A percentile compares a stretch with the other conserved stretches of the same genome.
These are phyloP conservation scores for Rhizophlyctis rosea DNA, from an alignment of 192 early-diverging fungal genomes.

Conservation along the genomic window DNA sequence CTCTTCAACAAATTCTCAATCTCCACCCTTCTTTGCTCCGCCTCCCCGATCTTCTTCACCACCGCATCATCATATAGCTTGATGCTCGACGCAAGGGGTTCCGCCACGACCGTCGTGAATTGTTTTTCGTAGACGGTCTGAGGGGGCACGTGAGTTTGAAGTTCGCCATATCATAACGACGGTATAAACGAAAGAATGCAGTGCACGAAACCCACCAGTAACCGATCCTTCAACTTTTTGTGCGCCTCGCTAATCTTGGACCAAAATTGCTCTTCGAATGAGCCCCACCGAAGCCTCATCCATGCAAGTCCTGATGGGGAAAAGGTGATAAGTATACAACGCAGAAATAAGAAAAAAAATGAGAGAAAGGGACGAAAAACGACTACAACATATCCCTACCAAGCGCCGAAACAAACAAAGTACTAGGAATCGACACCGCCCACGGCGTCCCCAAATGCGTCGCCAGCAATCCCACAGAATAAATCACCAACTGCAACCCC, in stretches of 20 bases:
- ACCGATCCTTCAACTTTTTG: constrained; percentile 31
- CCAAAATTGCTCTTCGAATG: constrained; percentile 27
- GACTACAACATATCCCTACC: constrained; percentile 10
- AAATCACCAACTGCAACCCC: constrained; percentile 29
- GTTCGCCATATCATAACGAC: neutral
- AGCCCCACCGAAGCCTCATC: constrained; percentile 30
- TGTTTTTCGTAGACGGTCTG: constrained; percentile 36
- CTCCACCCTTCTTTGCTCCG: too few species aligned
- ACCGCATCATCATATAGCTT: constrained; percentile 29
- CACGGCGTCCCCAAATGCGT: constrained; percentile 41
- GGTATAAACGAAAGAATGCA: neutral
- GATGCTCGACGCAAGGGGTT: constrained; percentile 29
- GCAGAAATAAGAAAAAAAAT: neutral
- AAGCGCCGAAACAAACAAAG: constrained; percentile 13
- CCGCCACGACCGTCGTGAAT: constrained; percentile 33
- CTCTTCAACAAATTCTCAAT: too few species aligned
- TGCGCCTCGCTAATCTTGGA: constrained; percentile 27
- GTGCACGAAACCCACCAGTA: constrained; percentile 23
- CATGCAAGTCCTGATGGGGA: constrained; percentile 26
- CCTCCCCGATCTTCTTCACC: too few species aligned
- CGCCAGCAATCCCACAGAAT: constrained; percentile 19
- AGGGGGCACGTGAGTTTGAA: neutral
- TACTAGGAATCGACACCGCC: constrained; percentile 32
- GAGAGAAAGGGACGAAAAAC: too few species aligned
- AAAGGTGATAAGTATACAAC: neutral